These are phyloP conservation scores for Nothopassalora personata DNA, from an alignment of 2,329 filamentous ascomycete genomes.

Conservation along the genomic window DNA sequence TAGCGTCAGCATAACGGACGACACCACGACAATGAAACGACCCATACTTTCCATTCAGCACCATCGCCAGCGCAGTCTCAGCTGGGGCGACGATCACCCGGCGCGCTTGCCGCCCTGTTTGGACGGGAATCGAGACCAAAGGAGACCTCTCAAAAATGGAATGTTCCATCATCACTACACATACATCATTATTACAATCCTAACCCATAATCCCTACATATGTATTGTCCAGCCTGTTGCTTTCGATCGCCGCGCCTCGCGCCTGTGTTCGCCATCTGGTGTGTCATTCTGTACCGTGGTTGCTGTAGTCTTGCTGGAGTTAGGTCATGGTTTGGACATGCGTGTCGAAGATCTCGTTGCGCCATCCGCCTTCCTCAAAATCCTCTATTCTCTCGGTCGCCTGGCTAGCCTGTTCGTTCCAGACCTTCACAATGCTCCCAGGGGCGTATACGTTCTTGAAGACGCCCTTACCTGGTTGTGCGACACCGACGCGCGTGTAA, in stretches of 20 bases:
- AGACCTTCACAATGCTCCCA: constrained; percentile 82
- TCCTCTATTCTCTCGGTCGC: constrained; percentile 72
- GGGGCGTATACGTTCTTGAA: constrained; percentile 85
- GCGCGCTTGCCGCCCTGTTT: background rate
- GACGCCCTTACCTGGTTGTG: constrained; percentile 55
- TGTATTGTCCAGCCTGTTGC: background rate
- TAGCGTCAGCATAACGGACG: too few relatives aligned
- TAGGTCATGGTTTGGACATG: constrained; percentile 25
- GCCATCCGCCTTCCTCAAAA: constrained; percentile 67
- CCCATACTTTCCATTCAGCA: background rate
- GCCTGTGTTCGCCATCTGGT: background rate
- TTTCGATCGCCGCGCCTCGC: background rate
- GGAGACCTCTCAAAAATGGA: background rate
- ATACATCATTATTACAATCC: background rate
- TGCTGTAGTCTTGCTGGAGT: background rate
- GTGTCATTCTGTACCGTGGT: background rate
- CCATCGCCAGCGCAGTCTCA: too few relatives aligned
- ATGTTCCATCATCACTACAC: background rate
- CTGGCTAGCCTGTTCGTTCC: constrained; percentile 69
- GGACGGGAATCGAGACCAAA: background rate
- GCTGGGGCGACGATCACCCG: background rate
- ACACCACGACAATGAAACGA: background rate
- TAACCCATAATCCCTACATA: background rate
- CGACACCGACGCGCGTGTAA: constrained; percentile 66
- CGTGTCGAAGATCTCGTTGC: constrained; percentile 72